Conservation (phyloP, 805 yeast genomes). For the Cyberlindnera mycetangii region DNA sequence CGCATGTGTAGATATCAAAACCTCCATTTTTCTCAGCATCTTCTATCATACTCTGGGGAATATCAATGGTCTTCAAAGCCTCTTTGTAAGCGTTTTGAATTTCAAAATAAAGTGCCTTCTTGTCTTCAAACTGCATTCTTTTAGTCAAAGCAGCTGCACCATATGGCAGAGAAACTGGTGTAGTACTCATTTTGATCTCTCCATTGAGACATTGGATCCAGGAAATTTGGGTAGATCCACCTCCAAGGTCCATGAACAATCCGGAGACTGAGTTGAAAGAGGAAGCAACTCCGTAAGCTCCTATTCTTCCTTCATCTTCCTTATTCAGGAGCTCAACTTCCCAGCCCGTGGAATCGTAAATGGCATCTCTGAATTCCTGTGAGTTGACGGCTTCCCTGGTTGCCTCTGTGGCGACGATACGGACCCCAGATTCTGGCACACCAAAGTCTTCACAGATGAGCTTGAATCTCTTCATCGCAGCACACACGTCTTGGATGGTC, state of each 20-base stretch:
- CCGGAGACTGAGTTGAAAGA: conserved; percentile 67
- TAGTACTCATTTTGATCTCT: conserved; percentile 48
- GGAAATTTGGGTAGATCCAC: conserved; percentile 65
- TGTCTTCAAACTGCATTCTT: conserved; percentile 49
- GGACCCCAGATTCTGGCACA: conserved; percentile 56
- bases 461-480: conserved; percentile 65
- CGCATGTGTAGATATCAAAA: conserved; percentile 61
- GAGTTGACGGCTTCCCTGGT: conserved; percentile 68
- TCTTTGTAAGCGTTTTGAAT: conserved; percentile 47
- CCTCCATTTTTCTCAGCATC: conserved; percentile 58
- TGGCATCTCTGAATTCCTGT: conserved; percentile 52
- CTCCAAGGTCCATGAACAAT: conserved; percentile 70
- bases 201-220: conserved; percentile 65
- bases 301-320: conserved; percentile 64
- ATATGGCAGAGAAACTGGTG: conserved; percentile 65
- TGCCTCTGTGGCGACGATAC: conserved; percentile 74
- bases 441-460: conserved; percentile 73
- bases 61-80: conserved; percentile 47
- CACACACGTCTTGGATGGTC: conserved; percentile 55
- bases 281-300: conserved; percentile 73
- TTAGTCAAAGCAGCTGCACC: conserved; percentile 70
- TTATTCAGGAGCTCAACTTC: conserved; percentile 55
- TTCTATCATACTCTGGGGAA: conserved; percentile 49
- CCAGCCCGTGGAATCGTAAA: conserved; percentile 63
- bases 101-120: conserved; percentile 48